Evolutionary conservation across 257 asterid species (phyloP), one percentile per base, ranked within the genome.

Genomic region (Gentiana dahurica): DNA sequence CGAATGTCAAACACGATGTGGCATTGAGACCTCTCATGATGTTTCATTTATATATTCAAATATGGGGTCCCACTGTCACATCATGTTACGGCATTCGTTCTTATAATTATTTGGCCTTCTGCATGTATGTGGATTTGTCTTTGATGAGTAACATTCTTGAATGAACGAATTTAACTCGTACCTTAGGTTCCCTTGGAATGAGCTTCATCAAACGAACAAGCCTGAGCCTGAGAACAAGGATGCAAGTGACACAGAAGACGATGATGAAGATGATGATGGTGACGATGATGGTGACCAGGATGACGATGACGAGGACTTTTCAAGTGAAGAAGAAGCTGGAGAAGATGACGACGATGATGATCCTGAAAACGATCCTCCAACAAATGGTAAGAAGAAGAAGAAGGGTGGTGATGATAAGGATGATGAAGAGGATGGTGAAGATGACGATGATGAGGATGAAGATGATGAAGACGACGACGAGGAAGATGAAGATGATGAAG

Each of bases 291-390:
- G 73, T 8, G 90, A 77, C 0, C 92, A 85, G 39, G 96, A 84
- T 72, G 96, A 73, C 8, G 94, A 77, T 1, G 96, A 87, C 8
- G 95, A 80, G 54, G 96, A 85, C 75, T 84, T 87, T 73, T 84
- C 95, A 0, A 93, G 86, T 41, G 94, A 84, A 3, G 94, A 72
- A 39, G 94, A 72, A 39, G 94, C 77, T 5, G 91, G 65, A 3
- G 94, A 77, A 8, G 84, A 79, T 1, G 94, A 87, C 11, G 94
- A 34, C 53, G 88, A 74, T 44, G 94, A 24, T 24, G 24, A 77
- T 51, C 81, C 87, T 0, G 91, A 81, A 65, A 81, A 64, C 9
- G 67, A 75, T 35, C 82, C 85, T 8, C 72, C 10, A 43, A 84
- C 89, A 6, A 83, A 86, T 49, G 95, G 89, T 50, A 67, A 83